Conservation (phyloP, 176 grass and related monocot species). For the Carex kokanica region DNA sequence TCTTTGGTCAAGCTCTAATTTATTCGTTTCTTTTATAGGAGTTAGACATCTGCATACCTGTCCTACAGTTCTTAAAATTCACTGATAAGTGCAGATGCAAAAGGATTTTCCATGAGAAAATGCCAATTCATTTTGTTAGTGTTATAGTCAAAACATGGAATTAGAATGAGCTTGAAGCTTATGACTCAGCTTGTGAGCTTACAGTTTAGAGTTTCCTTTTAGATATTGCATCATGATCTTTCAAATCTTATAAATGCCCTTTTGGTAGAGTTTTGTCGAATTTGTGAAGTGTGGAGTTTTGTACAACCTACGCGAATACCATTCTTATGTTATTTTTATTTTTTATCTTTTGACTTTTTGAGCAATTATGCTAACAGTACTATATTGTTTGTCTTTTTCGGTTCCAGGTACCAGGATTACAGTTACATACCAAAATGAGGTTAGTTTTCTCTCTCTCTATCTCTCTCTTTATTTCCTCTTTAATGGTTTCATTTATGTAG, state of each 20-base stretch:
- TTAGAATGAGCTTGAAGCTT: not conserved
- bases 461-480: not conserved
- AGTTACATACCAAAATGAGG: conserved; percentile 88
- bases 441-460: conserved; percentile 26
- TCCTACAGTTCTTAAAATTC: not conserved
- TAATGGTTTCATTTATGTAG: not conserved
- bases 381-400: conserved; percentile 20
- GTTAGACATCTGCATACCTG: not conserved
- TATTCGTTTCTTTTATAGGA: not conserved
- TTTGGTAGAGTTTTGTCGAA: not conserved
- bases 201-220: not conserved
- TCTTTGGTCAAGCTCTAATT: conserved; percentile 52
- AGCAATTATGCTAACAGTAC: not conserved
- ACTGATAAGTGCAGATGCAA: not conserved
- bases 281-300: not conserved
- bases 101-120: not conserved
- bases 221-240: not conserved
- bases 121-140: not conserved
- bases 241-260: not conserved
- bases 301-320: not conserved
- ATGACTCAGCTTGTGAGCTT: not conserved
- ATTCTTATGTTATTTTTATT: not conserved
- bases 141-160: not conserved
- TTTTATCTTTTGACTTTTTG: not conserved
- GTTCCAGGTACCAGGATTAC: conserved; percentile 73